Evolutionary conservation across 768 basidiomycete species (phyloP), one percentile per base, ranked within the genome.

Genomic region (Strobilomyces confusus): DNA sequence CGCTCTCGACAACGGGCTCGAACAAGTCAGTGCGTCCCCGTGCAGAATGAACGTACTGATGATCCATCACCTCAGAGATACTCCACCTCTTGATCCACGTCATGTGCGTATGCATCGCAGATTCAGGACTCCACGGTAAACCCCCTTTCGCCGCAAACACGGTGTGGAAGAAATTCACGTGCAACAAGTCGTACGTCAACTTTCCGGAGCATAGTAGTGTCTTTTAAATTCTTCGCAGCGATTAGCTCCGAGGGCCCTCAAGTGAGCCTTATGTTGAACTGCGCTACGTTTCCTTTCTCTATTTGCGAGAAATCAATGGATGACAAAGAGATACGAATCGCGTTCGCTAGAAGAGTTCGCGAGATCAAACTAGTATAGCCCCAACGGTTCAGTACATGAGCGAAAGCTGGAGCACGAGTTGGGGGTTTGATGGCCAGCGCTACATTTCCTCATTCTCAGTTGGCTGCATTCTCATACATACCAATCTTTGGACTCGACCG

Each of bases 131-230:
- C 71, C 74, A 6, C 52, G 53, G 8, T 75, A 75, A 58, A 67
- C n/a, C 73, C 15, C 77, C 77, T 30, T 78, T 78, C 52, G 75
- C 64, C 14, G 75, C 75, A 40, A 70, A 62, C 51, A 75, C 77
- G 73, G 57, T 72, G 25, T 77, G 73, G 75, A 74, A 76, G 59
- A 68, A 60, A 56, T 75, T 75, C 62, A 58, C 62, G 4, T 77
- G 74, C 65, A 54, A 58, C 44, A 61, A 63, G 13, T 73, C 72
- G 69, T 71, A 45, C 44, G 66, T 61, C 3, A 29, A 22, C 17
- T 14, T 5, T 25, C 13, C 49, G 34, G 34, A 36, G 6, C 12
- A 5, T 40, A 26, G 33, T 19, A 14, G n/a, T n/a, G n/a, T n/a
- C n/a, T n/a, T n/a, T n/a, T n/a, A n/a, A n/a, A n/a, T n/a, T 13